These are phyloP conservation scores for Ustanciosporium gigantosporum DNA, from an alignment of 1,284 basidiomycete species.

Conservation along the genomic window DNA sequence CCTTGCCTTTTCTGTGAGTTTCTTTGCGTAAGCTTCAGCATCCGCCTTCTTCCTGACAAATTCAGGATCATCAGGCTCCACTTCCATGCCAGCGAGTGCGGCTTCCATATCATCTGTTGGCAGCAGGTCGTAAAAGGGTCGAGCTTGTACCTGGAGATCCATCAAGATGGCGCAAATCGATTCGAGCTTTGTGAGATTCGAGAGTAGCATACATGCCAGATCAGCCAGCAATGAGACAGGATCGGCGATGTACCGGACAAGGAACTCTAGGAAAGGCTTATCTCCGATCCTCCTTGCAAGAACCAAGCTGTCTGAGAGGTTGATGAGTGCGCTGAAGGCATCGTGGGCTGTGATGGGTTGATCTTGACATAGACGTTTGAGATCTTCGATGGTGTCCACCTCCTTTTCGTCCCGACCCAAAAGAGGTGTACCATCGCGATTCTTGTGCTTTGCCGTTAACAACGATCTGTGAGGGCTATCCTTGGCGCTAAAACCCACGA, in stretches of 20 bases:
- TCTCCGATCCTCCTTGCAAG: conserved; percentile 74
- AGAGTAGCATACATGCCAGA: conserved; percentile 92
- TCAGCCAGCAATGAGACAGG: conserved; percentile 86
- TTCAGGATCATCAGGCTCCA: conserved; percentile 50
- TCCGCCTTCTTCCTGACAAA: conserved; percentile 47
- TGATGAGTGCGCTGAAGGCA: conserved; percentile 90
- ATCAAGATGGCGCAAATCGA: conserved; percentile 72
- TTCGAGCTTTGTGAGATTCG: conserved; percentile 84
- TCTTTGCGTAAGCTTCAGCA: conserved; percentile 37
- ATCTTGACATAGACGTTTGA: conserved; percentile 83
- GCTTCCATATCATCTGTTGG: conserved; percentile 44
- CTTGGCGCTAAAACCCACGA: conserved; percentile 65
- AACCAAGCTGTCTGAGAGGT: conserved; percentile 82
- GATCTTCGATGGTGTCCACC: conserved; percentile 64
- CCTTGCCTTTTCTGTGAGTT: conserved; percentile 36
- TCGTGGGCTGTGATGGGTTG: conserved; percentile 81
- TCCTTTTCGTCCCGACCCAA: conserved; percentile 46
- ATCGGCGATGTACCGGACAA: conserved; percentile 88
- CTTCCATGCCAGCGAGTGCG: conserved; percentile 51
- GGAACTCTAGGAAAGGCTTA: conserved; percentile 75
- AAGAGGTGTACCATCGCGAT: conserved; percentile 40
- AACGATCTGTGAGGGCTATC: conserved; percentile 45
- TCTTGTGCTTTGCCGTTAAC: conserved; percentile 47
- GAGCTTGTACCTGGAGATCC: conserved; percentile 64
- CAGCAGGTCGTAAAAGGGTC: conserved; percentile 55